A percentile compares a stretch with the other conserved stretches of the same genome.
Conservation (phyloP, 306 rosid species). For the Trichosanthes cucumerina region DNA sequence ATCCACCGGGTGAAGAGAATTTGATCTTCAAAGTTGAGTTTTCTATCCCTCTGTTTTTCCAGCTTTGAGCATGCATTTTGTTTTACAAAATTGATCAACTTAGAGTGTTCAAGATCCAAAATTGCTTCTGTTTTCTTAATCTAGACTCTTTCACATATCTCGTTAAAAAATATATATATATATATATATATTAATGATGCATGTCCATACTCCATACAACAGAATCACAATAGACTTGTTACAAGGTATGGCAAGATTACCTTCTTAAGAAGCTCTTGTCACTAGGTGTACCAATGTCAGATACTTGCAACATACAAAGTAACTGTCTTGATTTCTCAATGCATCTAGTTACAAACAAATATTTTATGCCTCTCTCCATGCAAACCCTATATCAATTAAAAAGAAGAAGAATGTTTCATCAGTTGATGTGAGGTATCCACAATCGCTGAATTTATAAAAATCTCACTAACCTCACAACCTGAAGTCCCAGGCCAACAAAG, state of each 20-base stretch:
- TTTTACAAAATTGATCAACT: too few species aligned
- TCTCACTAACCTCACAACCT: constrained; percentile 71
- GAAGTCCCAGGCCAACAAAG: constrained; percentile 77
- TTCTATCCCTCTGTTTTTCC: too few species aligned
- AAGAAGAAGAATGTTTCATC: constrained; percentile 14
- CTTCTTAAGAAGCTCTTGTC: constrained; percentile 48
- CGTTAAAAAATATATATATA: too few species aligned
- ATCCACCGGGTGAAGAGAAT: too few species aligned
- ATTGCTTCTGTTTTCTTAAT: too few species aligned
- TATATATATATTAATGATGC: too few species aligned
- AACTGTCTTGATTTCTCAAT: constrained; percentile 61
- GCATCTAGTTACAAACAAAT: constrained; percentile 68
- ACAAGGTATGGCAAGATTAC: constrained; percentile 19
- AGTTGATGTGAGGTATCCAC: constrained; percentile 2
- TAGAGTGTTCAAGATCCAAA: too few species aligned
- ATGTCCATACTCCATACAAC: neutral
- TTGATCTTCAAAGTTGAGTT: too few species aligned
- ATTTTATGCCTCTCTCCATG: constrained; percentile 36
- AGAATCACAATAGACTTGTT: neutral
- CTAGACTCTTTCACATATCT: too few species aligned
- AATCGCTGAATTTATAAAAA: constrained; percentile 9
- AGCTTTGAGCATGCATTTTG: too few species aligned
- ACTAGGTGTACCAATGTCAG: constrained; percentile 32
- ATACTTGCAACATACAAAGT: constrained; percentile 34
- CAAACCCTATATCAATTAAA: constrained; percentile 41